Base-by-base conservation (phyloP, 805 yeast genomes). In the Starmerella apis region DNA sequence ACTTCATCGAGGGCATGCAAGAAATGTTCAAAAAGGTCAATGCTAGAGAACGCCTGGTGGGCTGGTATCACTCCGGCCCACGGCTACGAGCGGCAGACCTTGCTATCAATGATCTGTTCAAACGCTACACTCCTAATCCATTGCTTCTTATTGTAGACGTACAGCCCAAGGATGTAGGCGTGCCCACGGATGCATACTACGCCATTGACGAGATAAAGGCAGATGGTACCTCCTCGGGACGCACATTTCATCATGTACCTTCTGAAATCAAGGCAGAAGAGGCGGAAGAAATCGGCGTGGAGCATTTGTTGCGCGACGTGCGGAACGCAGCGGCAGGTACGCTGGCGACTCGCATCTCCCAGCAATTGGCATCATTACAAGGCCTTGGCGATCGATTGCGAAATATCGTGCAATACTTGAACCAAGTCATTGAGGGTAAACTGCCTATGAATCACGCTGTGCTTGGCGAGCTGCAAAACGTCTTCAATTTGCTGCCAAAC, bases 51-150 rank as follows among this genome's bases (percentile, higher is more conserved):
- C 85, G 80, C 65, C 74, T 92, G 43, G 80, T 92, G 64, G 99
- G 99, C n/a, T 92, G 99, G 99, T 92, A 92, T 65, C 99, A 92
- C 67, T 82, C 95, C 8, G 99, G 98, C 4, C 96, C 97, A 18
- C 87, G 87, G 65, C 75, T 94, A 57, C 80, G 79, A 60, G 76
- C 88, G 1, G 81, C 94, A 14, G 99, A 92, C 64, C 72, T 92
- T 56, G 85, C 83, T 64, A 92, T 92, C 62, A 90, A 90, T 65
- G 96, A 92, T 57, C 68, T 83, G 47, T 87, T 92, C 72, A 87
- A 82, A 65, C 80, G 78, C 59, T 90, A 87, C 65, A 79, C 88
- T 0, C 68, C 80, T 4, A 79, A 82, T 54, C 96, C 97, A 4
- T 70, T 94, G 46, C 71, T 90, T 56, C 75, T 92, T 60, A 83